These are phyloP conservation scores for Penicillium paneum DNA, from an alignment of 2,329 filamentous ascomycete species.

Conservation along the genomic window DNA sequence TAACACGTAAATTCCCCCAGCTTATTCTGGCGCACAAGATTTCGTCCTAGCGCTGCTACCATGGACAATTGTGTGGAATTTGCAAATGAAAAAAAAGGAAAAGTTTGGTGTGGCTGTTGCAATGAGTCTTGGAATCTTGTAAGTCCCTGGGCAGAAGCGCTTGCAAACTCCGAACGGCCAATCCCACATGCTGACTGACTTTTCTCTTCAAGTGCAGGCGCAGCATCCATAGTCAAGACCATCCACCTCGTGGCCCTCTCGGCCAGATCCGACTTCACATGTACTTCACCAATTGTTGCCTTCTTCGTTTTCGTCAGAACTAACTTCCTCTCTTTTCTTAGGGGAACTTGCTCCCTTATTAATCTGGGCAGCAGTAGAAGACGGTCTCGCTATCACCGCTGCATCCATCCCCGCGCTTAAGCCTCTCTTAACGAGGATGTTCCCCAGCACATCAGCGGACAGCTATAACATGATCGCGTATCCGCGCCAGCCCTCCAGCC, in stretches of 20 bases:
- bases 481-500: background rate
- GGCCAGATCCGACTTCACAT: constrained; percentile 23
- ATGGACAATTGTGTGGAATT: constrained; percentile 36
- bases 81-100: constrained; percentile 39
- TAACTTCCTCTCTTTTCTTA: constrained; percentile 1
- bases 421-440: constrained; percentile 21
- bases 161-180: background rate
- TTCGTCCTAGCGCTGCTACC: constrained; percentile 38
- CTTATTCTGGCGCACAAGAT: constrained; percentile 29
- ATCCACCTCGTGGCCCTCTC: constrained; percentile 20
- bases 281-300: constrained; percentile 4
- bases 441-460: constrained; percentile 10
- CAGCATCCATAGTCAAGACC: constrained; percentile 24
- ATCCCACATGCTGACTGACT: background rate
- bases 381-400: constrained; percentile 29
- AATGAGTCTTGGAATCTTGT: constrained; percentile 39
- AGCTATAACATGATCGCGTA: constrained; percentile 18
- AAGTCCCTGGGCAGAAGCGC: background rate
- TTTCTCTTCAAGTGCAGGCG: constrained; percentile 14
- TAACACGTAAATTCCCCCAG: background rate
- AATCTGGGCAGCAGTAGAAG: constrained; percentile 31
- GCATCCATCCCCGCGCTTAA: constrained; percentile 30
- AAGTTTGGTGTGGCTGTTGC: constrained; percentile 38
- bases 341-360: constrained; percentile 20
- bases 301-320: background rate